Conservation (phyloP, 768 basidiomycete species). For the Calocera viscosa region DNA sequence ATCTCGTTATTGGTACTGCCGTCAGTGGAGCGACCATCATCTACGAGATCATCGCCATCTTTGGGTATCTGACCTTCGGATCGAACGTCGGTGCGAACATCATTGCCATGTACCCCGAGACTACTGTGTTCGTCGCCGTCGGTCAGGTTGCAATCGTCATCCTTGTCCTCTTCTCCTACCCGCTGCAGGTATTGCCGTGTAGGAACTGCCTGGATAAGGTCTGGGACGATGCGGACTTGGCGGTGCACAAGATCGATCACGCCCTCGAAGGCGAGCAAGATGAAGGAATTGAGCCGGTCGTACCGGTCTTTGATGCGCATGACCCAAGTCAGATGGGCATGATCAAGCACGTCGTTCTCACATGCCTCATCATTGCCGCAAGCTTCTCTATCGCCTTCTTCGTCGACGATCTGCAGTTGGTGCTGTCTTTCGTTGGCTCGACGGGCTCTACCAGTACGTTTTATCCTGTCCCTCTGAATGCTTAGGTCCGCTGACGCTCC, state of each 20-base stretch:
- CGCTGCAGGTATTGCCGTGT: conserved; percentile 88
- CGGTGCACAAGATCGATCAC: conserved; percentile 26
- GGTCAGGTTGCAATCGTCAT: conserved; percentile 88
- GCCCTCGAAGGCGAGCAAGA: conserved; percentile 23
- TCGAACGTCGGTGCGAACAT: conserved; percentile 83
- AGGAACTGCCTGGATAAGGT: conserved; percentile 86
- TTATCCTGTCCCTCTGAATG: not conserved
- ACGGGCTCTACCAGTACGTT: conserved; percentile 70
- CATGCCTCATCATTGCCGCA: conserved; percentile 46
- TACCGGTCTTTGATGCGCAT: conserved; percentile 38
- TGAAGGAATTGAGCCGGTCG: conserved; percentile 38
- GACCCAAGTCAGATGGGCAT: conserved; percentile 48
- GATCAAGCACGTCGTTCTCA: conserved; percentile 57
- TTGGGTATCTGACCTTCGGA: conserved; percentile 91
- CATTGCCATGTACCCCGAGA: conserved; percentile 86
- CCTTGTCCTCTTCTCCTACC: conserved; percentile 85
- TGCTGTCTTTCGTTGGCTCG: conserved; percentile 90
- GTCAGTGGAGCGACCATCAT: conserved; percentile 73
- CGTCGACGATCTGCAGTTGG: conserved; percentile 65
- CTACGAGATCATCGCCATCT: conserved; percentile 78
- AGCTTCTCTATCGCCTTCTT: conserved; percentile 67
- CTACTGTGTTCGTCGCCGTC: conserved; percentile 81
- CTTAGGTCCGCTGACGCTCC: too few relatives aligned
- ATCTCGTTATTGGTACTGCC: conserved; percentile 71
- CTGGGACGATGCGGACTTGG: conserved; percentile 36